Conservation (phyloP, 305 asterid species). For the Fraxinus sp. region DNA sequence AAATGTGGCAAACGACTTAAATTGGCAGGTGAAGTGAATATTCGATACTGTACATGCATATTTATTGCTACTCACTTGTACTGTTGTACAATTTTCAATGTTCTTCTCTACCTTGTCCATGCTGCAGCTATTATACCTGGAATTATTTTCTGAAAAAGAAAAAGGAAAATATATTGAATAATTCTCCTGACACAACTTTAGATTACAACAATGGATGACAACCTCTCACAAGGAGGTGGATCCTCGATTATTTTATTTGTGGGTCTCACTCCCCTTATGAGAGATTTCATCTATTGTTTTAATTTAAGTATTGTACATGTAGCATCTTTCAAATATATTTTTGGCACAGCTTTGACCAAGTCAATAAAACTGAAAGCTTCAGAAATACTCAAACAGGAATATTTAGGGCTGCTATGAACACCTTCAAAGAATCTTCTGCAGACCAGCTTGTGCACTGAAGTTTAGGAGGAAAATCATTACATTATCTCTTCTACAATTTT, state of each 20-base stretch:
- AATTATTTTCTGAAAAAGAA: not conserved
- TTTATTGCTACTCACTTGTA: no score
- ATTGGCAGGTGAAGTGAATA: not conserved
- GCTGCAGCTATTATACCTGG: not conserved
- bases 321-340: no score
- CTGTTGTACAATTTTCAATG: not conserved
- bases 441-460: conserved; percentile 6
- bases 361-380: conserved; percentile 6
- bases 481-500: not conserved
- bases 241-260: no score
- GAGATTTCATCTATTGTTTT: no score
- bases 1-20: no score
- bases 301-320: no score
- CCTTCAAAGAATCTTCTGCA: conserved; percentile 11
- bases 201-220: no score
- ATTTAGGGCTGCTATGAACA: conserved; percentile 1
- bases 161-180: no score
- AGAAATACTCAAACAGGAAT: conserved; percentile 1
- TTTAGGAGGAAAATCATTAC: conserved; percentile 21
- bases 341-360: conserved; percentile 24
- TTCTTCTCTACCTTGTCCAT: not conserved
- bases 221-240: no score
- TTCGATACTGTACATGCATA: no score
- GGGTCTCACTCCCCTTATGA: no score
- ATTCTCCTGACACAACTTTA: no score